Base-by-base conservation (phyloP, 257 asterid genomes). In the Solanum chilense region DNA sequence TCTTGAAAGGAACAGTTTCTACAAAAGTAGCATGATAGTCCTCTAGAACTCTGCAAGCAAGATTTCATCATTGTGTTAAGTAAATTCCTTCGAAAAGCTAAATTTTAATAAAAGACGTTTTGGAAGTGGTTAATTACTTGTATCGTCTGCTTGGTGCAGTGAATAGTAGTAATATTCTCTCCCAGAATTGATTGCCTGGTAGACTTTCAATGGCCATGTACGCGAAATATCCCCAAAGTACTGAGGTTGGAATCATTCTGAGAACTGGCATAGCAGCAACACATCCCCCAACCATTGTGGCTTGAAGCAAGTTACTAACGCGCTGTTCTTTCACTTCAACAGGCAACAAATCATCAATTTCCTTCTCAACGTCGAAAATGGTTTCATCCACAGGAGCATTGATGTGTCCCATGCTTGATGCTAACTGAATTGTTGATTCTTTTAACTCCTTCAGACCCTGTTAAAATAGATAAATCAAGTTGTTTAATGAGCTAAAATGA, bases 151-250 rank as follows among this genome's bases (percentile, higher is more conserved):
- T 90, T 0, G 98, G 98, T 9, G 98, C 97, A 12, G 98, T 96
- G 90, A 96, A 94, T 49, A 94, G 95, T 13, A 93, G 91, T 41
- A 96, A 87, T 83, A 94, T 94, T 78, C 99, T 89, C 78, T 96
- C 99, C 99, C 99, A 96, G 86, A 96, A 95, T 89, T 96, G 99
- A 90, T 94, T 94, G 0, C 98, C 99, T 2, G 99, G 98, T 77
- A 94, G 89, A 87, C 99, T 96, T 76, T 96, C 99, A 42, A 96
- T 94, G 85, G 99, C 99, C 99, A 96, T 96, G 89, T 92, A 96
- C 45, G 99, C 98, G 60, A 96, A 96, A 88, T 96, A 96, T 6
- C 99, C 99, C 99, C 99, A 96, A 5, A 96, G 95, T 13, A 96
- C 98, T 4, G 99, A 96, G 74, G 98, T 96, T 16, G 99, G 99